phyloP scores from a whole-genome alignment of 768 basidiomycete species.

The Russula ochroleuca region DNA sequence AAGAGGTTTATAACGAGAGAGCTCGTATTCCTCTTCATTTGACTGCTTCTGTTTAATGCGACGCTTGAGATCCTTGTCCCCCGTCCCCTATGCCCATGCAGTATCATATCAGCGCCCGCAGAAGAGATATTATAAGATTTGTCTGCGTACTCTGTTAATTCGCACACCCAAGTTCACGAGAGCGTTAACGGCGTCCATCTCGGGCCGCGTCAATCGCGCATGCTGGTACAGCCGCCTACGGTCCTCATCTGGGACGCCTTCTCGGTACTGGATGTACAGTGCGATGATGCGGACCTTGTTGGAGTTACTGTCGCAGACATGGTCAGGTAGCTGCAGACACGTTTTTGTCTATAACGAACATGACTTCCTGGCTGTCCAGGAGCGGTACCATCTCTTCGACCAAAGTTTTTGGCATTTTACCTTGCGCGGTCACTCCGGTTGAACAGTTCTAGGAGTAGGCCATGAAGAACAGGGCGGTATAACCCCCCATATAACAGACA shows the following conservation, averaged over 20 bases:
- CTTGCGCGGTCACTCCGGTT: slow-evolving; percentile 86
- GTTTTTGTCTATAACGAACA: slow-evolving; percentile 43
- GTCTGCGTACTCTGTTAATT: slow-evolving; percentile 65
- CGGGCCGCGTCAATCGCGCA: slow-evolving; percentile 77
- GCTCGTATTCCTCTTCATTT: slow-evolving; percentile 92
- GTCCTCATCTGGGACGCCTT: slow-evolving; percentile 99
- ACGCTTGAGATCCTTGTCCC: slow-evolving; percentile 76
- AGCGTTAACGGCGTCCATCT: slow-evolving; percentile 92
- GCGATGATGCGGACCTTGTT: slow-evolving; percentile 98
- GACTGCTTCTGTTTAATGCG: slow-evolving; percentile 71
- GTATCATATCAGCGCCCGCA: neutral
- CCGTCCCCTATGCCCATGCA: slow-evolving; percentile 49
- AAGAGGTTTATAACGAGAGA: slow-evolving; percentile 88
- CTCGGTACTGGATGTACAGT: slow-evolving; percentile 88
- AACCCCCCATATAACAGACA: neutral
- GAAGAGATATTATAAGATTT: neutral
- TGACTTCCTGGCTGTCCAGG: slow-evolving; percentile 78
- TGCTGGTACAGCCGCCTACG: slow-evolving; percentile 92
- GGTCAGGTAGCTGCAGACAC: slow-evolving; percentile 15
- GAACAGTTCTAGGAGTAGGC: slow-evolving; percentile 70
- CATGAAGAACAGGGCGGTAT: neutral
- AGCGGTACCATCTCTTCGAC: slow-evolving; percentile 99
- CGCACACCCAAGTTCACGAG: slow-evolving; percentile 77
- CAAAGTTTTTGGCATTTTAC: slow-evolving; percentile 88
- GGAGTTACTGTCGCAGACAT: slow-evolving; percentile 50